Base-by-base conservation (phyloP, 495 filamentous ascomycete genomes). In the Hypoxylon lenormandii region DNA sequence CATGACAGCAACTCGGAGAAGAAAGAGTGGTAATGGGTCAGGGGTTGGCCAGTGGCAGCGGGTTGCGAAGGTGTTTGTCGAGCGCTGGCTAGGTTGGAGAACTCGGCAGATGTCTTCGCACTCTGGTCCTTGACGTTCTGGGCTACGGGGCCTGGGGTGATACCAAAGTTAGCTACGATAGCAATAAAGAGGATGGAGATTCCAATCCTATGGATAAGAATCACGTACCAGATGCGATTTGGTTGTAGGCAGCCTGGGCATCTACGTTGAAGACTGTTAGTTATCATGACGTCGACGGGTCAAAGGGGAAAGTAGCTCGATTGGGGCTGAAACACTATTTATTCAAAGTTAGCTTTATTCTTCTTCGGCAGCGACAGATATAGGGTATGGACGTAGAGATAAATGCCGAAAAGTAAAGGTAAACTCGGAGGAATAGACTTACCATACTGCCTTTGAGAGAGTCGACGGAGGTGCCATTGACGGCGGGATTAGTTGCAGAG, bases 1-100 rank as follows among this genome's bases (percentile, higher is more conserved):
- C 85, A 87, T 53, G 85, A 87, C 55, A 99, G 79, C 55, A 99
- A 85, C 78, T 91, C 92, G 74, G 92, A 92, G 83, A 98, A 94
- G 81, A 97, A 87, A 33, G 93, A 97, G 81, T 98, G 95, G 80
- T 97, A 99, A 80, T 94, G 91, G 49, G 93, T 97, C 81, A 98
- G 80, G 22, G 90, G 90, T 77, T 97, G 94, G 70, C 92, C 93
- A 74, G 89, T 96, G 67, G 87, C 88, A 70, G 92, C 87, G 37
- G 85, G 86, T 60, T 88, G 82, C 33, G 85, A 79, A 42, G 92
- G 91, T 50, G 87, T 87, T 55, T 85, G 83, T 64, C 90, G 90
- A 58, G 91, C 72, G 66, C 87, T 86, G 70, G 90, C 89, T 55
- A 97, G 83, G 72, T 92, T 91, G 74, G 84, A 85, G 69, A 96